Evolutionary conservation across 2,329 filamentous ascomycete genomes (phyloP), one percentile per base, ranked within the genome.

Genomic region (Cryphonectria naterciae): DNA sequence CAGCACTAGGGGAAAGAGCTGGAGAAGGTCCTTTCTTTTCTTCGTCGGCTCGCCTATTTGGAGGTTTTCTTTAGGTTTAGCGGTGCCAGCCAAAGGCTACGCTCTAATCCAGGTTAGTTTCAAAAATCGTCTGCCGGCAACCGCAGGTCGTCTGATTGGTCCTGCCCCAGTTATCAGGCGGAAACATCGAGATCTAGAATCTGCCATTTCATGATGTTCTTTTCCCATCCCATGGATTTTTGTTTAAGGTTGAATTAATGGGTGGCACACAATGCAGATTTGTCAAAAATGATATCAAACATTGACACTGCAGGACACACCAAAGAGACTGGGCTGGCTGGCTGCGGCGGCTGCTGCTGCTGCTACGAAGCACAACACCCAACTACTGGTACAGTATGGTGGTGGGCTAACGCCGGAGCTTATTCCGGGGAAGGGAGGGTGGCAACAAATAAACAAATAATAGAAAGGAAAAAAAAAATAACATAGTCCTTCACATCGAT

Each of bases 161-260:
- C 25, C 41, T 22, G 19, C 28, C 25, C 19, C 41, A 15, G 25
- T 19, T 22, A 43, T 28, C 52, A 13, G 1, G 19, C 25, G 25
- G 28, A 37, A 49, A 52, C 25, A 52, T 65, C 63, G 63, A 65
- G 63, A 65, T 65, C 63, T 65, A 19, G 61, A 35, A 49, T n/a
- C 35, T 65, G 43, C 37, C 43, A 65, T 65, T 28, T 41, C 19
- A 11, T 43, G n/a, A 22, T 52, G 35, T n/a, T 35, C 19, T 25
- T 65, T 65, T 37, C 43, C 63, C 63, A 65, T 52, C 43, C 11
- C 28, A 6, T 13, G 25, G 43, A 10, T n/a, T 49, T 49, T 49
- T 32, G 43, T 28, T 49, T 32, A 35, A 35, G 63, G 41, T 64
- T 46, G 25, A 7, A 10, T 28, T 41, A 41, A 32, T 32, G 39